Evolutionary conservation across 495 filamentous ascomycete species (phyloP).

Genomic region (Aeminium ludgeri): DNA sequence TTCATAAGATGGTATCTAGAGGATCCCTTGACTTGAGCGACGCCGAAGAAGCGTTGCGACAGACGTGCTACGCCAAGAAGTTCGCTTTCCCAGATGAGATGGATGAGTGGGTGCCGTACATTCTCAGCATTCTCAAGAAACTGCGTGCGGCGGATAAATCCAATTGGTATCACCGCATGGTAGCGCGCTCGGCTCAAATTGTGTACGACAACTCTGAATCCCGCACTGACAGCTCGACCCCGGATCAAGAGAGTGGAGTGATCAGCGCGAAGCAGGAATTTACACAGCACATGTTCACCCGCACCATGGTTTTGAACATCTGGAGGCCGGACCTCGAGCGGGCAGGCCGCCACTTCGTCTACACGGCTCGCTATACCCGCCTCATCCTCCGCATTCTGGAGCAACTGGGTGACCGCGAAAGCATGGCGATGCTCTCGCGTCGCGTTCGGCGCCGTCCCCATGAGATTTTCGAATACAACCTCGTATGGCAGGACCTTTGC

Average conservation of each 20-base stretch:
- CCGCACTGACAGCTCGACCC: background rate
- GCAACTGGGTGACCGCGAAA: constrained; percentile 57
- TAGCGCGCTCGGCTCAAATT: constrained; percentile 57
- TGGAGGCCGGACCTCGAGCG: constrained; percentile 93
- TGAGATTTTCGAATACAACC: constrained; percentile 70
- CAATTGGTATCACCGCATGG: constrained; percentile 95
- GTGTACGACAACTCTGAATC: constrained; percentile 33
- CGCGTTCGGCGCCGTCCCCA: constrained; percentile 64
- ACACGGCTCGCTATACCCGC: constrained; percentile 73
- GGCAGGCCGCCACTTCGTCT: constrained; percentile 82
- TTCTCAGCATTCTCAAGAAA: constrained; percentile 52
- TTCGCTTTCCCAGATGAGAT: constrained; percentile 30
- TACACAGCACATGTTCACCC: constrained; percentile 78
- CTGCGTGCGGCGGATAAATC: constrained; percentile 78
- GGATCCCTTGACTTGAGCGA: constrained; percentile 29
- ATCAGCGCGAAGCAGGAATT: constrained; percentile 61
- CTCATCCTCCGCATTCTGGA: constrained; percentile 62
- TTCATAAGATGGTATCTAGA: constrained; percentile 58
- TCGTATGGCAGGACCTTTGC: constrained; percentile 73
- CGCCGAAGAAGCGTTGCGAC: constrained; percentile 37
- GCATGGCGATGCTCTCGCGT: constrained; percentile 63
- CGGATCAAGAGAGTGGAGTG: constrained; percentile 25
- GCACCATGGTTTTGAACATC: constrained; percentile 85
- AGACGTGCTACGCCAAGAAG: constrained; percentile 40
- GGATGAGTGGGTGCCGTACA: constrained; percentile 58